Evolutionary conservation across 208 protist genomes (phyloP), one percentile per base, ranked within the genome.

Genomic region (Vickermania ingenoplastis): DNA sequence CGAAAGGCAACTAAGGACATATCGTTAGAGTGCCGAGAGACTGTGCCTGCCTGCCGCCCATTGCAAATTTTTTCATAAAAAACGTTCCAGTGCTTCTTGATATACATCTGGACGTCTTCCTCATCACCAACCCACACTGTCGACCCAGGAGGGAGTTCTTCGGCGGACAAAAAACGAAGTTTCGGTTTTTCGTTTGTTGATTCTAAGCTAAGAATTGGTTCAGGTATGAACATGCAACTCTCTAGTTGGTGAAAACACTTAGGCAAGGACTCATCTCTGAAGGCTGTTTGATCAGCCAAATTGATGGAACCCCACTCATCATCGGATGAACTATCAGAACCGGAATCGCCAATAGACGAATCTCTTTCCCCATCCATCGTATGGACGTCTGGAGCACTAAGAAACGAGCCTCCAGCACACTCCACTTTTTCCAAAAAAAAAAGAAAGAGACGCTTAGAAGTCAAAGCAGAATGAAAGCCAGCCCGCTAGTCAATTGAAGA

Each of bases 51-150:
- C 26, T 74, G 53, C n/a, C 72, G 68, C 7, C 86, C 83, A 57
- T 89, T 93, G 70, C 86, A 93, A 1, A 93, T 78, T 1, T 61
- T 54, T 26, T 72, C 62, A 52, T 88, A 86, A n/a, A 66, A 61
- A 3, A 69, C 60, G 45, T 75, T 72, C 69, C 76, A 93, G 59
- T 84, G 51, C 29, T 65, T 77, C 11, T 66, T 57, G n/a, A 93
- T 60, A 31, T 86, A 65, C 24, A 73, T 83, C 31, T 78, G 65
- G n/a, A 91, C 83, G 57, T 91, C 83, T 11, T 91, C 80, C 67
- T 89, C 83, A 69, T 93, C 86, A 1, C 75, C 75, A 22, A 89
- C 76, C 86, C 86, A 93, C 31, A 93, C 86, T 31, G 24, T 62
- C 25, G 58, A 64, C 0, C 83, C 83, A 48, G 61, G 2, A 22